Percentiles rank a stretch among this genome's conserved stretches.
phyloP scores from a whole-genome alignment of 139 green algal genomes.

The Chlamydomonas schloesseri region DNA sequence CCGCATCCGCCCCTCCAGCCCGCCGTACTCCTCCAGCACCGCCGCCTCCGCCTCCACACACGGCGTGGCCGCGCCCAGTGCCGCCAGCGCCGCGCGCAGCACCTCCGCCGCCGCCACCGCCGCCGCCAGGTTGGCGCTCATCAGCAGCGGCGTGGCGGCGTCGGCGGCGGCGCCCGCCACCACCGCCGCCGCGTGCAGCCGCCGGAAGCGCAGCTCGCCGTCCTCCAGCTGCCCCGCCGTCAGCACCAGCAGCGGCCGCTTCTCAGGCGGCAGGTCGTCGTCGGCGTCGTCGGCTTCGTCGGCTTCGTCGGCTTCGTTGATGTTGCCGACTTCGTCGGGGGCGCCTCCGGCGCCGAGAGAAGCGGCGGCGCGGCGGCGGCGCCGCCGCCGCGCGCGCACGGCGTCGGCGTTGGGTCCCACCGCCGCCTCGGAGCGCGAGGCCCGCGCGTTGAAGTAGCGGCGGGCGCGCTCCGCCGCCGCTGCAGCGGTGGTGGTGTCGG shows the following conservation, averaged over 20 bases:
- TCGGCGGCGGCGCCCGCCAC: conserved; percentile 71
- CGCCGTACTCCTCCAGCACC: conserved; percentile 51
- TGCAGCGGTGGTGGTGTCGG: too few species aligned
- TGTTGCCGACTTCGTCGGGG: too few species aligned
- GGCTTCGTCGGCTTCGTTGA: too few species aligned
- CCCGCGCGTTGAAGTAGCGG: too few species aligned
- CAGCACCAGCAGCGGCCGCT: conserved; percentile 40
- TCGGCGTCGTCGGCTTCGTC: too few species aligned
- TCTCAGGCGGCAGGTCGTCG: too few species aligned
- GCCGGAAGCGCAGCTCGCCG: conserved; percentile 50
- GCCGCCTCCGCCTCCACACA: conserved; percentile 53
- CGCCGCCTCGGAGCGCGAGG: too few species aligned
- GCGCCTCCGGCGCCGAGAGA: too few species aligned
- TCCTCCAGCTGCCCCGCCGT: conserved; percentile 47
- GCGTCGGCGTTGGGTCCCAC: too few species aligned
- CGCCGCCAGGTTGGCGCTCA: conserved; percentile 58
- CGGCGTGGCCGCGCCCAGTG: conserved; percentile 51
- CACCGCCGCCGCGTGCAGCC: conserved; percentile 61
- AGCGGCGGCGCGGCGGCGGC: too few species aligned
- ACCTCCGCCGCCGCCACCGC: conserved; percentile 31
- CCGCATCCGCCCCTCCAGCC: conserved; percentile 33
- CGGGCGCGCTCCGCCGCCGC: too few species aligned
- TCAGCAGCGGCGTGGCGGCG: conserved; percentile 66
- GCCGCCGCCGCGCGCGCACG: too few species aligned
- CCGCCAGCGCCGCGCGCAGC: conserved; percentile 49